These are phyloP conservation scores for Chrysoporthe deuterocubensis DNA, from an alignment of 2,329 filamentous ascomycete species.

Conservation along the genomic window DNA sequence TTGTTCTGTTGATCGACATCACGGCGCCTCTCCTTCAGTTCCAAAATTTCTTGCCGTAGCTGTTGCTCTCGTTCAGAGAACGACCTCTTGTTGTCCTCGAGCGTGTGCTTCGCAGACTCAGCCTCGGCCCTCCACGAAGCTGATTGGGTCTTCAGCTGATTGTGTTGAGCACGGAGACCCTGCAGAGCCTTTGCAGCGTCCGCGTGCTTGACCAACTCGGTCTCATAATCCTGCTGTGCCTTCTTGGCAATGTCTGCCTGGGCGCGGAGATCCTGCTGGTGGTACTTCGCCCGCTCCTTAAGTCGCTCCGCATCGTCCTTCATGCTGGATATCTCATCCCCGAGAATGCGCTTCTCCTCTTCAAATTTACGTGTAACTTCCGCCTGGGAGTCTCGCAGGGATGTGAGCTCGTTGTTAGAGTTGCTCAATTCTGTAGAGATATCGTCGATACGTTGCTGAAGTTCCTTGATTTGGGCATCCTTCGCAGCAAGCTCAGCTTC, in stretches of 20 bases:
- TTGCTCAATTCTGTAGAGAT: slow-evolving; percentile 79
- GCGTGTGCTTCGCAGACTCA: slow-evolving; percentile 79
- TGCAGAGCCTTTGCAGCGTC: slow-evolving; percentile 90
- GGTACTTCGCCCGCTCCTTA: slow-evolving; percentile 77
- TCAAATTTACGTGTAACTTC: slow-evolving; percentile 73
- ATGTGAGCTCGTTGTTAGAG: slow-evolving; percentile 81
- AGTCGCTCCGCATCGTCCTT: slow-evolving; percentile 85
- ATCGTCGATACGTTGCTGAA: slow-evolving; percentile 83
- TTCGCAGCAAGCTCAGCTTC: slow-evolving; percentile 77
- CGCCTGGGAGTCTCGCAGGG: slow-evolving; percentile 77
- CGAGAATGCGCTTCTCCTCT: slow-evolving; percentile 79
- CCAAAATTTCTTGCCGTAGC: slow-evolving; percentile 81
- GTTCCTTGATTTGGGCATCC: slow-evolving; percentile 76
- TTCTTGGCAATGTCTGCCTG: slow-evolving; percentile 93
- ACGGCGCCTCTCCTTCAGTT: slow-evolving; percentile 78
- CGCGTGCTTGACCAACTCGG: slow-evolving; percentile 91
- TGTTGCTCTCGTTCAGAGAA: slow-evolving; percentile 83
- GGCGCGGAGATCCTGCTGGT: slow-evolving; percentile 88
- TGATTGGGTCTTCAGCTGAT: slow-evolving; percentile 79
- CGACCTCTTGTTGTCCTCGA: slow-evolving; percentile 81
- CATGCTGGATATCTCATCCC: slow-evolving; percentile 78
- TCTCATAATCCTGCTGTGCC: slow-evolving; percentile 94
- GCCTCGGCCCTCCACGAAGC: slow-evolving; percentile 78
- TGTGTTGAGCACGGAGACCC: slow-evolving; percentile 76
- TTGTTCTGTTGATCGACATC: slow-evolving; percentile 90